Percentiles rank a stretch among this genome's conserved stretches.
Conservation (phyloP, 208 protist species). For the Herpetomonas samuelpessoai region DNA sequence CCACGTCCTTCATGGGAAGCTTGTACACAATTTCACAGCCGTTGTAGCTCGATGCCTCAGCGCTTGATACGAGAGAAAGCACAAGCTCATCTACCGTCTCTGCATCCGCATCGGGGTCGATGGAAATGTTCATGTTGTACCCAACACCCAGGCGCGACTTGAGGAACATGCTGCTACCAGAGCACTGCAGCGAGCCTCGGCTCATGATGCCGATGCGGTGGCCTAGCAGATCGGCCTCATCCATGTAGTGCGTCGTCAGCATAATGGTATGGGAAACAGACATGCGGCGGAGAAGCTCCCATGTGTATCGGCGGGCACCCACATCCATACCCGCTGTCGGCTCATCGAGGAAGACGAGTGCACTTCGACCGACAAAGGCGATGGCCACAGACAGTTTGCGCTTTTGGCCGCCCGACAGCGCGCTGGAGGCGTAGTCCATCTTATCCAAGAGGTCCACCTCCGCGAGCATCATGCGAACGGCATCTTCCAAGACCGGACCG, state of each 20-base stretch:
- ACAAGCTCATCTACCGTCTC: conserved; percentile 18
- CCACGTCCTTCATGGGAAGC: conserved; percentile 18
- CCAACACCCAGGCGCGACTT: conserved; percentile 36
- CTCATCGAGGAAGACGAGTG: conserved; percentile 69
- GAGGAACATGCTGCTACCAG: conserved; percentile 44
- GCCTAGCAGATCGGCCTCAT: conserved; percentile 89
- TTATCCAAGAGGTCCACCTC: conserved; percentile 41
- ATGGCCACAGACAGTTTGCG: conserved; percentile 63
- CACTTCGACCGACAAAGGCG: conserved; percentile 55
- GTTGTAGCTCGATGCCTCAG: conserved; percentile 6
- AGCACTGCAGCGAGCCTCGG: conserved; percentile 33
- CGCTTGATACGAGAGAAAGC: conserved; percentile 13
- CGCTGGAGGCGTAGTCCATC: conserved; percentile 17
- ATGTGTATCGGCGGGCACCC: conserved; percentile 45
- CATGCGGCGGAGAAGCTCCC: conserved; percentile 31
- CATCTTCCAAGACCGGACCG: conserved; percentile 20
- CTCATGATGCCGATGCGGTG: conserved; percentile 87
- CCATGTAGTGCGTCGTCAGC: conserved; percentile 87
- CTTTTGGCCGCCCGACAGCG: conserved; percentile 49
- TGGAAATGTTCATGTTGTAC: conserved; percentile 29
- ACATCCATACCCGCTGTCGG: conserved; percentile 81
- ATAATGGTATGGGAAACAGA: conserved; percentile 34
- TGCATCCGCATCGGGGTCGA: conserved; percentile 13
- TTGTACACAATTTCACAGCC: conserved; percentile 23
- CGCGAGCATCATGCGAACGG: conserved; percentile 22